Conservation (phyloP, 2,329 filamentous ascomycete genomes). For the Metarhizium rileyi region DNA sequence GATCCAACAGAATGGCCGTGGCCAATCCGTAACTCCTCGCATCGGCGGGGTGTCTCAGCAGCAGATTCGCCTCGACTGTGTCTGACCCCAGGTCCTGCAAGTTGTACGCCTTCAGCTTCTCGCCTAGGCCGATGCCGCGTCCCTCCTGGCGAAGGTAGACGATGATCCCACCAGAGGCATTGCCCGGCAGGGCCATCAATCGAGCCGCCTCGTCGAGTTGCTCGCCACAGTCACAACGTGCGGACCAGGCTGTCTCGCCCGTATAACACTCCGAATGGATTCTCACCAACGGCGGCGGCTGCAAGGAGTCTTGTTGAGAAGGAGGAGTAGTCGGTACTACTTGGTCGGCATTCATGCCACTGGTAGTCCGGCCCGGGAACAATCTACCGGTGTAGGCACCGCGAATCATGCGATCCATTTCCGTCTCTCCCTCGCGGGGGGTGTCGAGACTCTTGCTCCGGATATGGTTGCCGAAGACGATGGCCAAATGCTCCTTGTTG, state of each 20-base stretch:
- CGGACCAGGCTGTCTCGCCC: conserved; percentile 96
- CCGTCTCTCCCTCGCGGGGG: conserved; percentile 65
- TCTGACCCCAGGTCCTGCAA: conserved; percentile 94
- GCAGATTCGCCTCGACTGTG: conserved; percentile 89
- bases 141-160: conserved; percentile 95
- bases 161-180: conserved; percentile 70
- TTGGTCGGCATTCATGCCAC: conserved; percentile 34
- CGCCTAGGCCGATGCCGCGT: conserved; percentile 84
- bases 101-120: conserved; percentile 98
- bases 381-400: conserved; percentile 86
- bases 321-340: not conserved
- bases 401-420: conserved; percentile 84
- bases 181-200: conserved; percentile 68
- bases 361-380: conserved; percentile 74
- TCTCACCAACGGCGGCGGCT: conserved; percentile 59
- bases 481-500: conserved; percentile 91
- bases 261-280: conserved; percentile 99
- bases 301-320: conserved; percentile 1
- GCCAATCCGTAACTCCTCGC: conserved; percentile 93
- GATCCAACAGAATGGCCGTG: conserved; percentile 83
- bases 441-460: conserved; percentile 64
- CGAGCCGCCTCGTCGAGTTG: conserved; percentile 93
- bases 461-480: conserved; percentile 87
- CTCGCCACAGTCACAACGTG: conserved; percentile 94
- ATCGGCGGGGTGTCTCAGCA: conserved; percentile 87